Evolutionary conservation across 1,139 yeast species (phyloP).

Genomic region (Geotrichum candidum): DNA sequence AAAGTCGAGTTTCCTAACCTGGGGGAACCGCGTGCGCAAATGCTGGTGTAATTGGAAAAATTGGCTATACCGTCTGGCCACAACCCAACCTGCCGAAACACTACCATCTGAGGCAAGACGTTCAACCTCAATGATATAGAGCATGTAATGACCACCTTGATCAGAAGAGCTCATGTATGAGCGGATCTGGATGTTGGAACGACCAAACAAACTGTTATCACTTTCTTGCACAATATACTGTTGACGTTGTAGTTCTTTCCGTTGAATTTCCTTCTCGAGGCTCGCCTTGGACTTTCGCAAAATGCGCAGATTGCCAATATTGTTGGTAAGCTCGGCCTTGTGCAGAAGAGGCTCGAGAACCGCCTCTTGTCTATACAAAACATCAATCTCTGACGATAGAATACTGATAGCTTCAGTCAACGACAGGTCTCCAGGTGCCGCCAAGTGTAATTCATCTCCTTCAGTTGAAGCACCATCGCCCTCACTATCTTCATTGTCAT

Average conservation of each 20-base stretch:
- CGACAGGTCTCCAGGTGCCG: conserved; percentile 66
- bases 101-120: conserved; percentile 44
- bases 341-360: conserved; percentile 60
- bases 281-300: conserved; percentile 60
- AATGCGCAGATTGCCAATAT: conserved; percentile 60
- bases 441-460: conserved; percentile 35
- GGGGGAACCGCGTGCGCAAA: conserved; percentile 49
- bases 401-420: conserved; percentile 60
- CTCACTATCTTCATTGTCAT: not conserved
- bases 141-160: conserved; percentile 52
- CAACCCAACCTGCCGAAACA: conserved; percentile 76
- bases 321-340: conserved; percentile 80
- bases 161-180: conserved; percentile 51
- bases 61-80: conserved; percentile 82
- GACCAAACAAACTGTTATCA: conserved; percentile 70
- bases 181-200: conserved; percentile 58
- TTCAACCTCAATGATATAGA: conserved; percentile 74
- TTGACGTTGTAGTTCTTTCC: conserved; percentile 69
- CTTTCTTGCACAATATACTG: conserved; percentile 79
- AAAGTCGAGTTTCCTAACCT: conserved; percentile 48
- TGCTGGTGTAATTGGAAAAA: conserved; percentile 68
- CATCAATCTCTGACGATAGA: conserved; percentile 53
- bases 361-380: conserved; percentile 54
- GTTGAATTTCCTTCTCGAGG: conserved; percentile 60
- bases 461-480: conserved; percentile 3